Percentiles rank a stretch among this genome's conserved stretches.
Conservation (phyloP, 768 basidiomycete genomes). For the Botryobasidium botryosum region DNA sequence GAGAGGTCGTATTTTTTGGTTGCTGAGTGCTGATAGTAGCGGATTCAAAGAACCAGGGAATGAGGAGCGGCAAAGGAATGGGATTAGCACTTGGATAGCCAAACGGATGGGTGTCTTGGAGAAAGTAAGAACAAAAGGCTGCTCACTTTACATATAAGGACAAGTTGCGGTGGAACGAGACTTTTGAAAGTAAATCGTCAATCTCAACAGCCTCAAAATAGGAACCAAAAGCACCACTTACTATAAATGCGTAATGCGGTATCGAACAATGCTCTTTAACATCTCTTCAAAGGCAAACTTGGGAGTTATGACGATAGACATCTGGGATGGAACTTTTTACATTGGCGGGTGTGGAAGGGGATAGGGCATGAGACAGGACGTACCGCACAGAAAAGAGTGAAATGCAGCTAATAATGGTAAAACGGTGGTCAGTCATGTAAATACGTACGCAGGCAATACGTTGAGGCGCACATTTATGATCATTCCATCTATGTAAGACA, state of each 20-base stretch:
- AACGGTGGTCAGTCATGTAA: constrained; percentile 7
- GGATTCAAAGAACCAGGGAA: not conserved
- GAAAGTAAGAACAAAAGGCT: no score
- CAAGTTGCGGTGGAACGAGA: no score
- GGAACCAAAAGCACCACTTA: constrained; percentile 17
- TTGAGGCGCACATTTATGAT: no score
- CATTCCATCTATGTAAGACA: not conserved
- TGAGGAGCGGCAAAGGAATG: no score
- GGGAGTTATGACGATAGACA: constrained; percentile 32
- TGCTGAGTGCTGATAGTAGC: constrained; percentile 28
- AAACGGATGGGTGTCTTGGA: no score
- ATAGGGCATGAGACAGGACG: constrained; percentile 7
- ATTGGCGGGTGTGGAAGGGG: no score
- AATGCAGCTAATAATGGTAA: constrained; percentile 13
- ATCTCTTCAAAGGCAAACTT: constrained; percentile 48
- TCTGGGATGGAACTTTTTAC: constrained; percentile 3
- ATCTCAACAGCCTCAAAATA: no score
- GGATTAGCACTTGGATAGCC: no score
- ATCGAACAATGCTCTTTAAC: constrained; percentile 39
- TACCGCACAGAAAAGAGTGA: constrained; percentile 14
- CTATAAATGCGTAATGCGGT: constrained; percentile 42
- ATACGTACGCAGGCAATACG: no score
- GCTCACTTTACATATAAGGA: no score
- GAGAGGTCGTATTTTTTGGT: constrained; percentile 34
- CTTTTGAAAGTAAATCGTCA: no score